Conservation (phyloP, 1,284 basidiomycete genomes). For the Boletus smithii region DNA sequence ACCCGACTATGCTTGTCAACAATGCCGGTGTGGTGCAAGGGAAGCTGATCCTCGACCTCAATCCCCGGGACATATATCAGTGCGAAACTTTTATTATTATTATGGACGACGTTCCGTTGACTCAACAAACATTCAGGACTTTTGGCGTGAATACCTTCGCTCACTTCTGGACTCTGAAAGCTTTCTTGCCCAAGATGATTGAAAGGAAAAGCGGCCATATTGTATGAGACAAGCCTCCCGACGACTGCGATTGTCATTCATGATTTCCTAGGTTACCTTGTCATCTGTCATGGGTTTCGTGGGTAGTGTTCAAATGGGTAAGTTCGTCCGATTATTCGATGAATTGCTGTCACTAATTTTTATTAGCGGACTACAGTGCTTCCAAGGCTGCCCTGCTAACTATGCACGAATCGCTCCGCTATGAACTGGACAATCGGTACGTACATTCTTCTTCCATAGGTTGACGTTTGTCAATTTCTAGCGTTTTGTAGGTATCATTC, state of each 20-base stretch:
- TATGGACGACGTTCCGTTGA: not conserved
- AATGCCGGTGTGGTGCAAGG: conserved; percentile 96
- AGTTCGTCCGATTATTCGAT: conserved; percentile 29
- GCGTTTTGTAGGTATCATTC: conserved; percentile 56
- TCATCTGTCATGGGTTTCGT: conserved; percentile 77
- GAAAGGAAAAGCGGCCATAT: conserved; percentile 78
- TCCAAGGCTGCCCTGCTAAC: conserved; percentile 82
- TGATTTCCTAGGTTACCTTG: conserved; percentile 60
- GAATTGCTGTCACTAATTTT: conserved; percentile 6
- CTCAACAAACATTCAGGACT: conserved; percentile 51
- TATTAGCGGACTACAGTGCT: conserved; percentile 79
- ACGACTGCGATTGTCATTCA: not conserved
- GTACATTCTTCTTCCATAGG: conserved; percentile 8
- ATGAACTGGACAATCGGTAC: conserved; percentile 77
- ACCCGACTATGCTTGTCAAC: conserved; percentile 89
- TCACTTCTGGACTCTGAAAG: conserved; percentile 89
- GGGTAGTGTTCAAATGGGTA: conserved; percentile 79
- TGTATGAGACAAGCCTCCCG: conserved; percentile 43
- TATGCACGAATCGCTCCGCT: conserved; percentile 77
- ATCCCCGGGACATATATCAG: conserved; percentile 76
- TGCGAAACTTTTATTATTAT: conserved; percentile 42
- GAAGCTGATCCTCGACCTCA: conserved; percentile 78
- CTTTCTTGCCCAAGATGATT: conserved; percentile 91
- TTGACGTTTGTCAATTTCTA: conserved; percentile 6
- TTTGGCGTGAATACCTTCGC: conserved; percentile 86